Evolutionary conservation across 2,329 filamentous ascomycete species (phyloP).

Genomic region (Cladosporium sp.): DNA sequence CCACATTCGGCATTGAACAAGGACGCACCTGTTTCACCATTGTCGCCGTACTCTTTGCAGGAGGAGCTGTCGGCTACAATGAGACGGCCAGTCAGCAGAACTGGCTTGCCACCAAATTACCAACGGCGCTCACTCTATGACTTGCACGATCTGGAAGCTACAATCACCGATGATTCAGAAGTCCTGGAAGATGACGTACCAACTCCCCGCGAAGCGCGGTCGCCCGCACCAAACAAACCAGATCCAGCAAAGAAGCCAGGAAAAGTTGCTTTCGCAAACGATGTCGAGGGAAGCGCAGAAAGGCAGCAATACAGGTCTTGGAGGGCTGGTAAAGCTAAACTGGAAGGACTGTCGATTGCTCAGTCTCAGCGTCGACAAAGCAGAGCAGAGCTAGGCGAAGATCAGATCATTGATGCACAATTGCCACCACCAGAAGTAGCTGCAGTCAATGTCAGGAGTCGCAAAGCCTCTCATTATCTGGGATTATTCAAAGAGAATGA

Average conservation of each 20-base stretch:
- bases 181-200: not conserved
- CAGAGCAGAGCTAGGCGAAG: constrained; percentile 47
- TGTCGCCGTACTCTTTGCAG: constrained; percentile 6
- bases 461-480: constrained; percentile 67
- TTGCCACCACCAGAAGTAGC: constrained; percentile 58
- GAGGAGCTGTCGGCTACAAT: not conserved
- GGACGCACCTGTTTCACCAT: constrained; percentile 14
- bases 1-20: constrained; percentile 13
- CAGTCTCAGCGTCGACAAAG: constrained; percentile 39
- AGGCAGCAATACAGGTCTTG: constrained; percentile 52
- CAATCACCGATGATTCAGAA: not conserved
- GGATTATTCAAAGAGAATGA: constrained; percentile 60
- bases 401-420: constrained; percentile 66
- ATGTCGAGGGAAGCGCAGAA: constrained; percentile 42
- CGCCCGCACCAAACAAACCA: constrained; percentile 16
- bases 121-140: constrained; percentile 38
- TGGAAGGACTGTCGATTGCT: constrained; percentile 42
- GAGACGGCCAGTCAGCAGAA: constrained; percentile 22
- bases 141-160: constrained; percentile 30
- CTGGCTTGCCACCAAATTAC: constrained; percentile 31
- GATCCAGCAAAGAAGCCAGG: constrained; percentile 7
- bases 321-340: constrained; percentile 51
- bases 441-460: constrained; percentile 58
- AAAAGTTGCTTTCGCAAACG: constrained; percentile 16
- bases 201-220: constrained; percentile 6